Evolutionary conservation across 2,329 filamentous ascomycete genomes (phyloP), one percentile per base, ranked within the genome.

Genomic region (Trichothecium sympodiale): DNA sequence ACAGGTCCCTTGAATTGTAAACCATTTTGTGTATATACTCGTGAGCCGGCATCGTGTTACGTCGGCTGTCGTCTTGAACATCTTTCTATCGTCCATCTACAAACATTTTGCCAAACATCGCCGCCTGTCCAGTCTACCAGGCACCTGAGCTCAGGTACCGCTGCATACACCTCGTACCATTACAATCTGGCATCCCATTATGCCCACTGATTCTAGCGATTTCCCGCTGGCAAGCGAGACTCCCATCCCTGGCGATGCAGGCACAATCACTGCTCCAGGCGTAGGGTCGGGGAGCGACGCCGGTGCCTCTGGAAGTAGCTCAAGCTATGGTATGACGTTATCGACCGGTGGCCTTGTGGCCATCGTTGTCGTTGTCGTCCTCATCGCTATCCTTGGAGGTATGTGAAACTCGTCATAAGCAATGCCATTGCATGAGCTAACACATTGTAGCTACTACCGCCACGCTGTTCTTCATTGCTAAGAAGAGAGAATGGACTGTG

Each of bases 401-500:
- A 65, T 53, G 74, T 54, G 17, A 30, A 15, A 20, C 30, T 25
- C 15, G 16, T n/a, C 15, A 23, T 12, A 14, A 14, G 8, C 23
- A n/a, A 29, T 34, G 3, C 32, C 15, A 4, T 14, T 5, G 15
- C 30, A 25, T 27, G 29, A 28, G 25, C 26, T 10, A 35, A 25
- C 46, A 50, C 35, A 51, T 40, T 34, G 29, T 44, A 82, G 81
- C 79, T 42, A 67, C 66, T 16, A 79, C 71, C 25, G 73, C 77
- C 3, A 61, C 75, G 3, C 72, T 91, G 18, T 93, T 83, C 62
- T 85, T 80, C 55, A 55, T 89, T 27, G 82, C 85, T 37, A 91
- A 91, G 67, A 87, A 85, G 62, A 75, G 79, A 32, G 83, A 88
- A 56, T 91, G 85, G 85, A 82, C 78, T 45, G 65, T 91, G 45